Base-by-base conservation (phyloP, 768 basidiomycete genomes). In the Serendipita vermifera region DNA sequence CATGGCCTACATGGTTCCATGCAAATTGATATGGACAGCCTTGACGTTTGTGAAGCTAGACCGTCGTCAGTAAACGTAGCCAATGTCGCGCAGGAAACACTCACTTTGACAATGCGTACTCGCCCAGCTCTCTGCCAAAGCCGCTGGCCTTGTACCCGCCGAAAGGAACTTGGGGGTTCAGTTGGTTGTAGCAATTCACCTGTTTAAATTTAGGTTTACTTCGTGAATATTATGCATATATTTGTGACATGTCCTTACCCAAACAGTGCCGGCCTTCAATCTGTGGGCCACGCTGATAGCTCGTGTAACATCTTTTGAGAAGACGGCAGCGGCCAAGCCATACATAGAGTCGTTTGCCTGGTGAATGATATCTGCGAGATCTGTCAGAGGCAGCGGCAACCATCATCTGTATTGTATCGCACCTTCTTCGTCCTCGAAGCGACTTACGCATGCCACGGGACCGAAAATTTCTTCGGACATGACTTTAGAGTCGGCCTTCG, bases 311-410 rank as follows among this genome's bases (percentile, higher is more conserved):
- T 60, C 67, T 86, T 87, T 85, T 35, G 81, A 92, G 70, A 93
- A 90, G 51, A 97, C 73, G 6, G 87, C 94, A 13, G 92, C 90
- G 6, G 89, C 92, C 33, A 98, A 77, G 33, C 94, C 94, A 67
- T 94, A 97, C 48, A 73, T 78, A 4, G 91, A 89, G 65, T 85
- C 80, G 69, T 97, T 97, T 32, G 92, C 93, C 14, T 90, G 69
- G 38, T 72, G 64, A 61, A 97, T 80, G 3, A 82, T 91, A 65
- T 96, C 89, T 57, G 54, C 31, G 36, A 38, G 17, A 22, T 20
- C 33, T 15, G 11, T 51, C 5, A 51, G 46, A 15, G 32, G 24
- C 17, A 5, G 11, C 7, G n/a, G 46, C 2, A 11, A 17, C 20
- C 17, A 57, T 6, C 51, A 26, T 22, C 46, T 31, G 26, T 27